phyloP scores from a whole-genome alignment of 805 yeast genomes.

The Spathaspora passalidarum region DNA sequence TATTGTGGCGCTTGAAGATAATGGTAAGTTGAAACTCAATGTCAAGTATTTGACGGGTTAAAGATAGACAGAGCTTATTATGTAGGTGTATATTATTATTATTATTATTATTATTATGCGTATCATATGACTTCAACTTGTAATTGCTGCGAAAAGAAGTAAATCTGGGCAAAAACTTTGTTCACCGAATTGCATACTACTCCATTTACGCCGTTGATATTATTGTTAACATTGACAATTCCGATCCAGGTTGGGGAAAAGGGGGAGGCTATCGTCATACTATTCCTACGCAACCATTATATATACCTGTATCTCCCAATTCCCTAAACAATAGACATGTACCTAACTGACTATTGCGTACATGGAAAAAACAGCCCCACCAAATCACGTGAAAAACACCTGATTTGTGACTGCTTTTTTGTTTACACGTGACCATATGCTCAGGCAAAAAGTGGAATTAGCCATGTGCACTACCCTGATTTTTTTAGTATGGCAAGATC shows the following conservation, averaged over 20 bases:
- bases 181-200: no score
- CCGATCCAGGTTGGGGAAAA: no score
- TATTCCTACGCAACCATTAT: no score
- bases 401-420: slow-evolving; percentile 9
- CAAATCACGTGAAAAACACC: slow-evolving; percentile 1
- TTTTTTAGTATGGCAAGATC: not conserved
- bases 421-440: slow-evolving; percentile 4
- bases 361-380: not conserved
- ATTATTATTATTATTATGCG: not conserved
- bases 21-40: slow-evolving; percentile 43
- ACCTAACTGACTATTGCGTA: no score
- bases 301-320: no score
- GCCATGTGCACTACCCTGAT: not conserved
- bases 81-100: not conserved
- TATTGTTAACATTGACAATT: no score
- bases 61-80: not conserved
- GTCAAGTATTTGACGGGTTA: slow-evolving; percentile 21
- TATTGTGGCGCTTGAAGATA: slow-evolving; percentile 24
- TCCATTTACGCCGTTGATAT: no score
- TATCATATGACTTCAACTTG: not conserved
- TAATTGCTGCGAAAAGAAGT: not conserved
- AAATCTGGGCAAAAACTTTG: no score
- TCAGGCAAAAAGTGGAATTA: not conserved
- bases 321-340: no score
- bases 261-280: no score